These are phyloP conservation scores for Polygonum aviculare DNA, from an alignment of 148 eudicot genomes.

Conservation along the genomic window DNA sequence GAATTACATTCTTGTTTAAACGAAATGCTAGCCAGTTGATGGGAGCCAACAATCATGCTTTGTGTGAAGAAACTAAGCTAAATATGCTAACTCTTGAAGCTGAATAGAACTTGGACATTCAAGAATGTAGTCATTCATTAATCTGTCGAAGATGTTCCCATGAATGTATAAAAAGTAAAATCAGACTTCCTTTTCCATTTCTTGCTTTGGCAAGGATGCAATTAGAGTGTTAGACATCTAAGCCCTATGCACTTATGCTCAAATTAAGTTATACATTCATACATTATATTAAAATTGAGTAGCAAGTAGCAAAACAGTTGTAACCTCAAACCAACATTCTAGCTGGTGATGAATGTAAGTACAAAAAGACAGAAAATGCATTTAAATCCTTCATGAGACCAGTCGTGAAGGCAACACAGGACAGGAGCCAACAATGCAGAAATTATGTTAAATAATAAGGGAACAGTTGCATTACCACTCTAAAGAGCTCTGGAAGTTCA, in stretches of 20 bases:
- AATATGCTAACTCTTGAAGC: neutral
- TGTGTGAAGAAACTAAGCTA: neutral
- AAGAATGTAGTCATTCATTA: too few species aligned
- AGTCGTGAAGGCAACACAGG: neutral
- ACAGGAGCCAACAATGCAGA: neutral
- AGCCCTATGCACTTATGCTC: neutral
- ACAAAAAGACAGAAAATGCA: neutral
- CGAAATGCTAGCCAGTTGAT: neutral
- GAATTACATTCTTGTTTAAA: neutral
- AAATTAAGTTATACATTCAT: neutral
- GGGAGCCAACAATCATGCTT: neutral
- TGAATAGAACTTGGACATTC: neutral
- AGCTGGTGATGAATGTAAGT: neutral
- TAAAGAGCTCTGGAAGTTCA: constrained; percentile 72
- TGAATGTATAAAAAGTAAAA: neutral
- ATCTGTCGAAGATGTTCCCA: too few species aligned
- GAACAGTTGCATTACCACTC: constrained; percentile 32
- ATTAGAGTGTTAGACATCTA: neutral
- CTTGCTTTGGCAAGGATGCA: neutral
- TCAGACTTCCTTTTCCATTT: neutral
- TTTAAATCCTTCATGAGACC: neutral
- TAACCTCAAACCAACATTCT: neutral
- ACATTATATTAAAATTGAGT: neutral
- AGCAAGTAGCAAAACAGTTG: neutral
- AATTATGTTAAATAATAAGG: neutral